Evolutionary conservation across 208 protist species (phyloP).

Genomic region (Trypanosomatidae sp.): DNA sequence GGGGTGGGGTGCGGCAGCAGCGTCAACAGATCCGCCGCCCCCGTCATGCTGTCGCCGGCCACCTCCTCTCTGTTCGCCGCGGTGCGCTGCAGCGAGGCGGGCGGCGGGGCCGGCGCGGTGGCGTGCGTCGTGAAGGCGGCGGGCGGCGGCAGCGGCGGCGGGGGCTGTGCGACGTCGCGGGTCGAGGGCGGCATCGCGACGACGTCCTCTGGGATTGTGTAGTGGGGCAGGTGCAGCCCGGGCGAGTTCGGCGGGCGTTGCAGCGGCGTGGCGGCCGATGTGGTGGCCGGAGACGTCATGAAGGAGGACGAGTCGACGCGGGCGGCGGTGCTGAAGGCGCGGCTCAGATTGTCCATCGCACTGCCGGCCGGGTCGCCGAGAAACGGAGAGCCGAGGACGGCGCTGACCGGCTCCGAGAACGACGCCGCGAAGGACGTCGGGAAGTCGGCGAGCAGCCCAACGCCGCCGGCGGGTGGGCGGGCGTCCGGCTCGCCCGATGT

Average conservation of each 20-base stretch:
- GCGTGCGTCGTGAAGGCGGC: too few relatives aligned
- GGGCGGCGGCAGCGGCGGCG: too few relatives aligned
- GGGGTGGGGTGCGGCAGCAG: slow-evolving; percentile 5
- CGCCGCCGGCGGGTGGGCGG: slow-evolving; percentile 1
- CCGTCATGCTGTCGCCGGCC: slow-evolving; percentile 8
- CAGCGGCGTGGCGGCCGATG: slow-evolving; percentile 21
- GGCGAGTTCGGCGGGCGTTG: slow-evolving; percentile 19
- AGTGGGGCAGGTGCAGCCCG: slow-evolving; percentile 5
- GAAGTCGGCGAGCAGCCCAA: slow-evolving; percentile 22
- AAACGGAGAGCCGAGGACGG: slow-evolving; percentile 15
- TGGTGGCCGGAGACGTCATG: slow-evolving; percentile 15
- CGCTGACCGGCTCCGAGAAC: slow-evolving; percentile 17
- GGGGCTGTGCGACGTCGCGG: not conserved
- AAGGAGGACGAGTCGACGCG: slow-evolving; percentile 24
- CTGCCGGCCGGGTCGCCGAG: slow-evolving; percentile 4
- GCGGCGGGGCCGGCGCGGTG: too few relatives aligned
- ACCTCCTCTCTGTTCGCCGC: not conserved
- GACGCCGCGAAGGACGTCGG: slow-evolving; percentile 25
- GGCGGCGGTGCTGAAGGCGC: slow-evolving; percentile 30
- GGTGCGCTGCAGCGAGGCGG: not conserved
- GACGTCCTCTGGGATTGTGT: slow-evolving; percentile 6
- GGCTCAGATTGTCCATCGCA: slow-evolving; percentile 27
- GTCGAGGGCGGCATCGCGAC: slow-evolving; percentile 14
- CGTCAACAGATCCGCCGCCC: slow-evolving; percentile 8
- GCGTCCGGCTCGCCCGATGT: slow-evolving; percentile 19